Evolutionary conservation across 2,329 filamentous ascomycete species (phyloP).

Genomic region (Phaeosphaeriaceae sp.): DNA sequence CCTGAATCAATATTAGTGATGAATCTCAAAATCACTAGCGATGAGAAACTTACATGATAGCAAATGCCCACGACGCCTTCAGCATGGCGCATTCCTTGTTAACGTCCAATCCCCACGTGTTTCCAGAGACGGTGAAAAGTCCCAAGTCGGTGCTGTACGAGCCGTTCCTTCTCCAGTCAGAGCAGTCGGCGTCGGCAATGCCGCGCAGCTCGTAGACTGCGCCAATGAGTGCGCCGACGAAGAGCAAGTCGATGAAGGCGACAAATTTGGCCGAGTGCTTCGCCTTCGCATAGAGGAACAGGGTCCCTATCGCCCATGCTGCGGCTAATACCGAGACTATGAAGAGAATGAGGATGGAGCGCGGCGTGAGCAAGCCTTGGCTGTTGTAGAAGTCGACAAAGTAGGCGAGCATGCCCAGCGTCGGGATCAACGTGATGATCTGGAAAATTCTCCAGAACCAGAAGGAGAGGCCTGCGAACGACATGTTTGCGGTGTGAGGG

Average conservation of each 20-base stretch:
- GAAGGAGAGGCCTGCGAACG: conserved; percentile 65
- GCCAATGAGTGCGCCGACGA: conserved; percentile 70
- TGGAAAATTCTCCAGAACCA: conserved; percentile 68
- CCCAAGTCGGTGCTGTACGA: conserved; percentile 68
- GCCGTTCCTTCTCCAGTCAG: conserved; percentile 59
- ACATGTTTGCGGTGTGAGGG: conserved; percentile 46
- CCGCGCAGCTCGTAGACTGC: conserved; percentile 66
- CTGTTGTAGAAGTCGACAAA: conserved; percentile 68
- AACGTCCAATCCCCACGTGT: conserved; percentile 60
- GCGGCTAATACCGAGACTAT: conserved; percentile 68
- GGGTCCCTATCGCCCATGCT: conserved; percentile 68
- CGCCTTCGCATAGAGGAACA: conserved; percentile 66
- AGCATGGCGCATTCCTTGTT: conserved; percentile 90
- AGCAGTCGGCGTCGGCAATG: conserved; percentile 72
- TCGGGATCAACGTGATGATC: conserved; percentile 69
- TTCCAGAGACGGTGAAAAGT: conserved; percentile 64
- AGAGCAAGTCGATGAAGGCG: conserved; percentile 67
- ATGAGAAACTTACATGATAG: conserved; percentile 73
- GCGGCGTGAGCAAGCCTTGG: conserved; percentile 65
- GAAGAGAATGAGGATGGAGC: conserved; percentile 70
- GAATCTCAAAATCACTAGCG: not conserved
- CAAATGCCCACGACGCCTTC: conserved; percentile 88
- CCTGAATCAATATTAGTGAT: conserved; percentile 36
- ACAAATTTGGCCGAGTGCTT: conserved; percentile 68
- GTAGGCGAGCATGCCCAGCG: conserved; percentile 67